A percentile compares a stretch with the other conserved stretches of the same genome.
phyloP scores from a whole-genome alignment of 2,329 filamentous ascomycete species.

The Coniochaeta pulveracea region DNA sequence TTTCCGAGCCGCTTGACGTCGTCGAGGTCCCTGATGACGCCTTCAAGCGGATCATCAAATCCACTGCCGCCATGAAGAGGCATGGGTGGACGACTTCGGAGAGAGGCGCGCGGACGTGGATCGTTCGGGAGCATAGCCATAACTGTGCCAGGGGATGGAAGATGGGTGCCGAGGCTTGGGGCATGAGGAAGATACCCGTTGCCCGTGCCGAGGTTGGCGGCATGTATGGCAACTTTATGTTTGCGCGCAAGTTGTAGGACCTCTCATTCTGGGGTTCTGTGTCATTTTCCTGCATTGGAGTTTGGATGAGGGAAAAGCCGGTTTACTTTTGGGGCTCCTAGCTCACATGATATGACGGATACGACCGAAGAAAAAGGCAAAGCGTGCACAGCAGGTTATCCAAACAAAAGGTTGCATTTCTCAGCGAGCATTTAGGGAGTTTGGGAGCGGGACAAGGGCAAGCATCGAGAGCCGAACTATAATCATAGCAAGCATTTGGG shows the following conservation, averaged over 20 bases:
- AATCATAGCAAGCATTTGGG: no score
- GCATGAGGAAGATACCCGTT: constrained; percentile 85
- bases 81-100: constrained; percentile 64
- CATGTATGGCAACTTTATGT: constrained; percentile 72
- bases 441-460: no score
- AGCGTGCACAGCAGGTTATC: no score
- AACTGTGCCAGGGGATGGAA: constrained; percentile 64
- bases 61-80: constrained; percentile 45
- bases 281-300: no score
- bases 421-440: no score
- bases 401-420: no score
- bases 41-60: constrained; percentile 52
- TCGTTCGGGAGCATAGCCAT: constrained; percentile 61
- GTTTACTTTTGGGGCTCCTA: no score
- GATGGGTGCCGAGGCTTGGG: constrained; percentile 76
- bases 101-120: constrained; percentile 52
- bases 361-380: no score
- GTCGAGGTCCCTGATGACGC: constrained; percentile 63
- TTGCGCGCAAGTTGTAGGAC: constrained; percentile 42
- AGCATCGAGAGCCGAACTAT: no score
- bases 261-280: no score
- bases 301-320: no score
- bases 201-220: constrained; percentile 84
- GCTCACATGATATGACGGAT: no score
- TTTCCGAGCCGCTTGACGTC: constrained; percentile 60